These are phyloP conservation scores for Helminthosporium solani DNA, from an alignment of 2,329 filamentous ascomycete species.

Conservation along the genomic window DNA sequence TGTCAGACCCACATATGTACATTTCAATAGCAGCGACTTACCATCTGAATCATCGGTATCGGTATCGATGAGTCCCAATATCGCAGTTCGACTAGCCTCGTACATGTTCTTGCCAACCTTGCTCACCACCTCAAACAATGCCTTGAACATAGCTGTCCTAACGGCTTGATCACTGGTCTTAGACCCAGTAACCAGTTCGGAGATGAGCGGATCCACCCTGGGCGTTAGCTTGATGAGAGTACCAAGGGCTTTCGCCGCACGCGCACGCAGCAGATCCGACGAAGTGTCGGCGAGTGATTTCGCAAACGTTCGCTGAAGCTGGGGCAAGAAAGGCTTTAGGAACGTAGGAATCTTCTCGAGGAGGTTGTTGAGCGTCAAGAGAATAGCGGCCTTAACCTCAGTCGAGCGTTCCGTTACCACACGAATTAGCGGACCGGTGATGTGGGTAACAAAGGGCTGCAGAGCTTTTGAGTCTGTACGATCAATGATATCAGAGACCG, in stretches of 20 bases:
- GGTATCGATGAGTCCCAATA: constrained; percentile 83
- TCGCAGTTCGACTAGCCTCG: constrained; percentile 80
- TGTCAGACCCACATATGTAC: too few species aligned
- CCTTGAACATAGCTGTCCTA: constrained; percentile 93
- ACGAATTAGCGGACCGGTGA: constrained; percentile 95
- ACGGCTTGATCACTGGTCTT: constrained; percentile 87
- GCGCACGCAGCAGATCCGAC: constrained; percentile 80
- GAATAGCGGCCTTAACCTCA: constrained; percentile 92
- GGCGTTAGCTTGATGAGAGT: constrained; percentile 95
- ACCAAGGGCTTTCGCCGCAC: constrained; percentile 90
- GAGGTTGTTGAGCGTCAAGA: constrained; percentile 90
- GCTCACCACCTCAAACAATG: constrained; percentile 91
- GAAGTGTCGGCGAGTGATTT: constrained; percentile 92
- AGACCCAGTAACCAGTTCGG: constrained; percentile 90
- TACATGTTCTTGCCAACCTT: constrained; percentile 95
- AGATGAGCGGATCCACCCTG: constrained; percentile 89
- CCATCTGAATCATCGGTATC: constrained; percentile 74
- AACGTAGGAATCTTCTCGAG: constrained; percentile 95
- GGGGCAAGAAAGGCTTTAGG: constrained; percentile 93
- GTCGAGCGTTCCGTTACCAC: constrained; percentile 95
- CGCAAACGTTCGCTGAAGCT: constrained; percentile 94
- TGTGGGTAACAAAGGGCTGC: constrained; percentile 94
- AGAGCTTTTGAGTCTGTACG: constrained; percentile 83
- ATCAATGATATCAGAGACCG: constrained; percentile 94
- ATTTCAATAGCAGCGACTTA: too few species aligned